Base-by-base conservation (phyloP, 345 rosid genomes). In the Eucalyptus brandiana region DNA sequence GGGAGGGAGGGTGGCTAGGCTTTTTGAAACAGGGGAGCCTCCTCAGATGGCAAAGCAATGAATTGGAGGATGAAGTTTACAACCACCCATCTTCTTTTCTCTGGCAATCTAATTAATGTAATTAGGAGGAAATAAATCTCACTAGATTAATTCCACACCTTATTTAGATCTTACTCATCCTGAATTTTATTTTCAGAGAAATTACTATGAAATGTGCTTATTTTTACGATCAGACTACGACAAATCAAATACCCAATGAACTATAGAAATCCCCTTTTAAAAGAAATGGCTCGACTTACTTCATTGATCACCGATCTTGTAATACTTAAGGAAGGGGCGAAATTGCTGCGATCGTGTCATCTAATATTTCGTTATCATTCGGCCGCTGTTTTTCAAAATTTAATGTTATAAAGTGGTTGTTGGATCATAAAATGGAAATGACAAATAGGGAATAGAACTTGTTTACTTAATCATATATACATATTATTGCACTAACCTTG, bases 321-420 rank as follows among this genome's bases (percentile, higher is more conserved):
- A n/a, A n/a, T n/a, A n/a, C n/a, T n/a, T 72, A 34, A 47, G 48
- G 56, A 30, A n/a, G 81, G n/a, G 44, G 37, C 1, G 2, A 69
- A 69, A 69, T 69, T 34, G 6, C 8, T 23, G 7, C 7, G 0
- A 34, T 34, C 37, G 2, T 2, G 0, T 10, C 26, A 19, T 19
- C 26, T 18, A 34, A 72, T 72, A 69, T 32, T 16, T 6, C 4
- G 24, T 69, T 32, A 69, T 34, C 2, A 0, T 69, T 34, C 14
- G 3, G n/a, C n/a, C n/a, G n/a, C n/a, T 40, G 42, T 40, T 40
- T 40, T 40, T 40, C 42, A 40, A 40, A 40, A 40, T 40, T 40
- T 40, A 40, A 40, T 40, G 6, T 40, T 40, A 40, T 40, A 40
- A 40, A 40, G 42, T 40, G 42, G 42, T 40, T 40, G 42, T 40